Evolutionary conservation across 768 basidiomycete species (phyloP), one percentile per base, ranked within the genome.

Genomic region (Podaxis carcinomalis): DNA sequence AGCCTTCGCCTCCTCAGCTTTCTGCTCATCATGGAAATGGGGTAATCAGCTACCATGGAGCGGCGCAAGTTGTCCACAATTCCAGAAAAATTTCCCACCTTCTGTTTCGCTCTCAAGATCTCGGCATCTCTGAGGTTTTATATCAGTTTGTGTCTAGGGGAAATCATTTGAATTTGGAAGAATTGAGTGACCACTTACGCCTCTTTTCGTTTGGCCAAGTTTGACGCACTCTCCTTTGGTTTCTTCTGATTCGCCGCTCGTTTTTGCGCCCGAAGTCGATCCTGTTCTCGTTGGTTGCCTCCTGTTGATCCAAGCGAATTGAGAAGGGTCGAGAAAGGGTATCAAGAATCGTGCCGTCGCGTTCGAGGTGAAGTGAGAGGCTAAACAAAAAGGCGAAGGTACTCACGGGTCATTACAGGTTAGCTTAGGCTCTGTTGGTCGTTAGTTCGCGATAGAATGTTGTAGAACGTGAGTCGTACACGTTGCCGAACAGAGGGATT

Each of bases 281-380:
- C 91, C 72, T 75, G 79, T 5, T 93, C 91, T 56, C 91, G 83
- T 72, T 92, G 90, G 70, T 93, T 91, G 66, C 91, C 91, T 68
- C 91, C 91, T 92, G 67, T 37, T 67, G 64, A 63, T 21, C 14
- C 61, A 51, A 47, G 19, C 23, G 5, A n/a, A 42, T 54, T 44
- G 49, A 32, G 57, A 44, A 49, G 51, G 63, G 54, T 62, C 23
- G 52, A 56, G 46, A 61, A 61, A 51, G 67, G 44, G 23, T 36
- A 51, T 32, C 40, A 28, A 69, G 60, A 70, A 69, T 65, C 60
- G 62, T 61, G 42, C 44, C 51, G 67, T 54, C 54, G 54, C 53
- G 57, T 61, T 65, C 32, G 51, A 56, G 52, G 36, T 55, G 63
- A 46, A 63, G 42, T 52, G 44, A 49, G 49, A 54, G 44, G 61